Base-by-base conservation (phyloP, 2,329 filamentous ascomycete genomes). In the Fusarium compactum region DNA sequence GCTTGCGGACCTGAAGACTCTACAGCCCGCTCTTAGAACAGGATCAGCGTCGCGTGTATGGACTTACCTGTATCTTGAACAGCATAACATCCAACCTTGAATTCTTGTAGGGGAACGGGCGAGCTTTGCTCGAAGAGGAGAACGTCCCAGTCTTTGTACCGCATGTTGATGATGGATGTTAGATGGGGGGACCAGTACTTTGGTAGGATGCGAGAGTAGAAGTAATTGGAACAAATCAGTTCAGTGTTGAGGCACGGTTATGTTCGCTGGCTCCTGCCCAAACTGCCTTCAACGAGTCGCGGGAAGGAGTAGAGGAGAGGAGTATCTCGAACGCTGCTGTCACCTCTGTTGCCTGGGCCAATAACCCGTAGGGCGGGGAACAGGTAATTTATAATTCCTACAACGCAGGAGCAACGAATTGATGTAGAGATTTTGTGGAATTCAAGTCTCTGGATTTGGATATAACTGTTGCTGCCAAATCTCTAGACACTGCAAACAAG, bases 131-230 rank as follows among this genome's bases (percentile, higher is more conserved):
- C 91, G 78, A 97, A 97, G 66, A 97, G 84, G 45, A 97, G 87
- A 58, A 96, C 87, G 76, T 97, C 94, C 94, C 93, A 97, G 76
- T 93, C 90, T 73, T 93, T 88, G 84, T 92, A 97, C 63, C 93
- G 90, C 94, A 97, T 97, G 20, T 53, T 70, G 59, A 51, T 32
- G 67, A 74, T 44, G 43, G 29, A 45, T 85, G 9, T 16, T 15
- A 27, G 43, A 30, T 24, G 55, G 40, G 50, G 50, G 54, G 30
- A 38, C 6, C 5, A 38, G 34, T n/a, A n/a, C 34, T 38, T 10
- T n/a, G 34, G 18, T 38, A n/a, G 10, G 34, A n/a, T 38, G 57
- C 54, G 40, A 45, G 34, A 15, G 34, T n/a, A 27, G 29, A 30
- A 18, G 20, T 4, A 15, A 15, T 24, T 41, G n/a, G 30, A n/a